Percentiles rank a stretch among this genome's conserved stretches.
Conservation (phyloP, 441 rosid species). For the Corymbia calophylla region DNA sequence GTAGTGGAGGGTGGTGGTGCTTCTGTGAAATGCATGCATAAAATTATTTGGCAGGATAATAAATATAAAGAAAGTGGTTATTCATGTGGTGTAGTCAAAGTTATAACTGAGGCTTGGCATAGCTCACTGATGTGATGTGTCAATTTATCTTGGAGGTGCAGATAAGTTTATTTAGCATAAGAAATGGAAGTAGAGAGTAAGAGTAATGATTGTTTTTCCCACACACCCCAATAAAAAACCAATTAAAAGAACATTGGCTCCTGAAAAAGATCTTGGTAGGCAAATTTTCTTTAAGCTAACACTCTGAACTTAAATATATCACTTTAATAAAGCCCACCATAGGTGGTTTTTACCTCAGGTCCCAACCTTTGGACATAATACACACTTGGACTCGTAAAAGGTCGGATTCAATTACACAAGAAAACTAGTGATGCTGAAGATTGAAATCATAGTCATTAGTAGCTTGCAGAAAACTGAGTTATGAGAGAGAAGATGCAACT, state of each 20-base stretch:
- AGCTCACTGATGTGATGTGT: neutral
- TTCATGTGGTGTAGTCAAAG: neutral
- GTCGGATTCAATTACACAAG: neutral
- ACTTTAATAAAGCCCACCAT: neutral
- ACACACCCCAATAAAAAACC: neutral
- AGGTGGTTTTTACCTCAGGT: neutral
- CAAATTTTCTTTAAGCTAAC: neutral
- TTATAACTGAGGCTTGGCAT: neutral
- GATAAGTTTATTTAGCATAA: neutral
- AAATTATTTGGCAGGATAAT: neutral
- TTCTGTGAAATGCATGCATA: conserved; percentile 23
- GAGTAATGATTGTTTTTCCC: neutral
- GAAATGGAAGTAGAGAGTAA: neutral
- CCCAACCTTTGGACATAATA: neutral
- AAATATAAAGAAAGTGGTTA: neutral
- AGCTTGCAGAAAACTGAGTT: neutral
- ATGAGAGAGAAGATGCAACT: neutral
- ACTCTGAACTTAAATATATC: neutral
- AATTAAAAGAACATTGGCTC: neutral
- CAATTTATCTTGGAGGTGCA: neutral
- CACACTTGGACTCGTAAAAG: neutral
- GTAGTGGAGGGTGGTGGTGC: conserved; percentile 14
- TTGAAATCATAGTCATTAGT: neutral
- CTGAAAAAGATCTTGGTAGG: neutral
- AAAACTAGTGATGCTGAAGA: neutral